Base-by-base conservation (phyloP, 345 rosid genomes). In the Salix viminalis region DNA sequence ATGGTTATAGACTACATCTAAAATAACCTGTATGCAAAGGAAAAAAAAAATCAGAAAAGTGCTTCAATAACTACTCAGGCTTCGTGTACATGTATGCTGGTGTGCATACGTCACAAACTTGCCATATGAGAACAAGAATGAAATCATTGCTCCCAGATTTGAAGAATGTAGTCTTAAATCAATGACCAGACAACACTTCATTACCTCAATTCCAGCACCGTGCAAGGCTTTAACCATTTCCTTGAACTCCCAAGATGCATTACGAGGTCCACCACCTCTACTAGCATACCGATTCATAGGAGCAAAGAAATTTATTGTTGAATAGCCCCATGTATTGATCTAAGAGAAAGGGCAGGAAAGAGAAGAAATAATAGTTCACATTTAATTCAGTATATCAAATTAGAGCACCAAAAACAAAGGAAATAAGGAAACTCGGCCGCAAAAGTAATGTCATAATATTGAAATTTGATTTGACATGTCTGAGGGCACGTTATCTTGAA, bases 271-370 rank as follows among this genome's bases (percentile, higher is more conserved):
- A 50, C 92, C 97, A 71, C 94, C 96, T 48, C 85, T 85, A 85
- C 92, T 90, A 74, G 97, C 94, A 83, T 95, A 95, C 75, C 97
- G 96, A 79, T 89, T 91, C 99, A 95, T 93, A 7, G 99, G 97
- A 84, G 99, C 83, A 80, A 95, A 95, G 90, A 95, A 95, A 85
- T 95, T 95, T 85, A 91, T 86, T 14, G 99, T 95, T 7, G 99
- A 95, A 79, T 95, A 95, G 74, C 99, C 99, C 99, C 99, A 95
- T 48, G 97, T 95, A 81, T 95, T 95, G 75, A 95, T 83, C 99
- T 95, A 70, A 54, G 37, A 74, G 75, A 76, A 48, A 77, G 52
- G 21, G 54, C 36, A 42, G 44, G 37, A 39, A 37, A 69, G 28
- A 69, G 60, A 66, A 28, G 24, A 65, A 67, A 46, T 46, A 46